These are phyloP conservation scores for Abrus precatorius DNA, from an alignment of 306 rosid genomes.

Conservation along the genomic window DNA sequence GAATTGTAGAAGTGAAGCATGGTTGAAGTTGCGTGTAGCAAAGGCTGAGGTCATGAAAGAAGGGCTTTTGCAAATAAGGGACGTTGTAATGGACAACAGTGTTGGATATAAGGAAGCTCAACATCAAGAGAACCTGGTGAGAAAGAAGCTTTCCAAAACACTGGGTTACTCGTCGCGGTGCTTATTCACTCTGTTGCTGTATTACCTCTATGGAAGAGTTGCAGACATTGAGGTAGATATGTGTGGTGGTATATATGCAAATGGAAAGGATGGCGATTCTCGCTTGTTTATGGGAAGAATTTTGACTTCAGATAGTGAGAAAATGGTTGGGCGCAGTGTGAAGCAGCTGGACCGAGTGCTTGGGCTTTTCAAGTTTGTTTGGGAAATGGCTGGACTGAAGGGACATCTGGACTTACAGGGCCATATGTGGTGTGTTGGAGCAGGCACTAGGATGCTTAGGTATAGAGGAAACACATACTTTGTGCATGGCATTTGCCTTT, in stretches of 20 bases:
- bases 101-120: conserved; percentile 77
- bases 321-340: conserved; percentile 74
- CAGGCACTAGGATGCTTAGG: conserved; percentile 60
- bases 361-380: conserved; percentile 79
- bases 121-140: conserved; percentile 75
- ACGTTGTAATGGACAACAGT: conserved; percentile 65
- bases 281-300: conserved; percentile 82
- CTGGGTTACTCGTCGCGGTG: conserved; percentile 88
- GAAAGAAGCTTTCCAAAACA: conserved; percentile 82
- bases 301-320: conserved; percentile 76
- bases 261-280: conserved; percentile 52
- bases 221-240: conserved; percentile 80
- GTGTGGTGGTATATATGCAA: conserved; percentile 68
- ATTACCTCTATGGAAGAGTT: conserved; percentile 73
- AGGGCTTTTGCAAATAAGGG: conserved; percentile 84
- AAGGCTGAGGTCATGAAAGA: conserved; percentile 87
- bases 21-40: conserved; percentile 54
- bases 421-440: conserved; percentile 87
- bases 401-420: conserved; percentile 80
- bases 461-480: conserved; percentile 75
- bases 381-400: conserved; percentile 84
- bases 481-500: conserved; percentile 66
- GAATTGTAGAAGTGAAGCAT: conserved; percentile 61
- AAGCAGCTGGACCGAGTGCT: conserved; percentile 84
- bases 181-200: conserved; percentile 76